Evolutionary conservation across 768 basidiomycete genomes (phyloP), one percentile per base, ranked within the genome.

Genomic region (Imleria badia): DNA sequence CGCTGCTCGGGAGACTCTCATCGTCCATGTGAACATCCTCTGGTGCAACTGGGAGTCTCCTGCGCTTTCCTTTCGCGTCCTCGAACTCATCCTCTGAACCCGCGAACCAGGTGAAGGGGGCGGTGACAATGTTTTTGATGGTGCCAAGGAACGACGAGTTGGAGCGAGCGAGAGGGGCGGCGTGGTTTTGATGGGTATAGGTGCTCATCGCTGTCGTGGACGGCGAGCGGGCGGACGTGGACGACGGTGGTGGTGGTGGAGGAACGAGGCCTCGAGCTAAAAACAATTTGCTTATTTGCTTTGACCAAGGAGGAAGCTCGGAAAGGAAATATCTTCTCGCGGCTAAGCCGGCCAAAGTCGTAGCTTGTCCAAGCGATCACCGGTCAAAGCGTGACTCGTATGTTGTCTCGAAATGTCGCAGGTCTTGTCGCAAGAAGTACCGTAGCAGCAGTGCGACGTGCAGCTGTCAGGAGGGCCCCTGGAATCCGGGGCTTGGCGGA

Each of bases 71-170:
- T 38, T 72, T 76, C 54, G 73, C 65, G 64, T 79, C 78, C 60
- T 75, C 76, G 42, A 76, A 72, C 59, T 80, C 80, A 65, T 80
- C 80, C 56, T 76, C 75, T 56, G 75, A 68, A 59, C 75, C 69
- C 60, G 80, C 77, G 72, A 86, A 83, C 72, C 80, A 76, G 45
- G 69, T 43, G 59, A 87, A 75, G 42, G 85, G 83, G 19, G 83
- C 82, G 31, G 84, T 80, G 57, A 87, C 85, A 66, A 86, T 73
- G 72, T 76, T 81, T 76, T 81, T 86, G 70, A 87, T 78, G 44
- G 83, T 69, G 46, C 82, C 83, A 40, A 86, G 67, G 61, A 87
- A 76, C 26, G 86, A 76, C 26, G 86, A 85, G 19, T 75, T 80
- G n/a, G 78, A 76, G 60, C 83, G 82, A 60, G 70, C 72, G 41